Percentiles rank a stretch among this genome's conserved stretches.
Evolutionary conservation across 805 yeast genomes (phyloP).

Genomic region (Sugiyamaella chiloensis): DNA sequence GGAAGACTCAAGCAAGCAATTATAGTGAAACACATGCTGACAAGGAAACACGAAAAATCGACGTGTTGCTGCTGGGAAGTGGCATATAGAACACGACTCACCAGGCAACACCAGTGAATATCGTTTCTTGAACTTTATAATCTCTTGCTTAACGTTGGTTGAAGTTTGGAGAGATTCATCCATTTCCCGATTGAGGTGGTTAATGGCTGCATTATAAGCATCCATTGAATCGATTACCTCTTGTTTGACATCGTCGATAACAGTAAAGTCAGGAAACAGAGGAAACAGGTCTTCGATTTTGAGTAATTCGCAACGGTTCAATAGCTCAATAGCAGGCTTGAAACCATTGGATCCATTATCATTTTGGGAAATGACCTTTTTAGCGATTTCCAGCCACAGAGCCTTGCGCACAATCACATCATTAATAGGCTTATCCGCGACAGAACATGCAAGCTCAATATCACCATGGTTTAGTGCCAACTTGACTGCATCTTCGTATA

Average conservation of each 20-base stretch:
- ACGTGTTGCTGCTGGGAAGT: conserved; percentile 63
- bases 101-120: conserved; percentile 76
- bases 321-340: conserved; percentile 29
- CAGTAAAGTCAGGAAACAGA: conserved; percentile 76
- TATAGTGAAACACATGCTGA: conserved; percentile 83
- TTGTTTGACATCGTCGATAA: conserved; percentile 77
- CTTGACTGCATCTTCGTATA: conserved; percentile 77
- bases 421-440: conserved; percentile 55
- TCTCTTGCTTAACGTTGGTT: conserved; percentile 56
- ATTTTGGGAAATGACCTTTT: conserved; percentile 38
- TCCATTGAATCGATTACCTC: conserved; percentile 81
- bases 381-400: conserved; percentile 69
- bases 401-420: conserved; percentile 56
- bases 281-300: conserved; percentile 81
- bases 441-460: conserved; percentile 53
- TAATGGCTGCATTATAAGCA: conserved; percentile 62
- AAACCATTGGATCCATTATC: conserved; percentile 25
- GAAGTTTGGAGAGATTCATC: conserved; percentile 61
- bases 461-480: conserved; percentile 64
- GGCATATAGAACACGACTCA: conserved; percentile 73
- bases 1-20: conserved; percentile 69
- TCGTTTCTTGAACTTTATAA: conserved; percentile 47
- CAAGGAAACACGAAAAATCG: conserved; percentile 85
- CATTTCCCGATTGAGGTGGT: conserved; percentile 69
- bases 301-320: conserved; percentile 32